Percentiles rank a stretch among this genome's conserved stretches.
These are phyloP conservation scores for Shiraia sp. DNA, from an alignment of 2,329 filamentous ascomycete species.

Conservation along the genomic window DNA sequence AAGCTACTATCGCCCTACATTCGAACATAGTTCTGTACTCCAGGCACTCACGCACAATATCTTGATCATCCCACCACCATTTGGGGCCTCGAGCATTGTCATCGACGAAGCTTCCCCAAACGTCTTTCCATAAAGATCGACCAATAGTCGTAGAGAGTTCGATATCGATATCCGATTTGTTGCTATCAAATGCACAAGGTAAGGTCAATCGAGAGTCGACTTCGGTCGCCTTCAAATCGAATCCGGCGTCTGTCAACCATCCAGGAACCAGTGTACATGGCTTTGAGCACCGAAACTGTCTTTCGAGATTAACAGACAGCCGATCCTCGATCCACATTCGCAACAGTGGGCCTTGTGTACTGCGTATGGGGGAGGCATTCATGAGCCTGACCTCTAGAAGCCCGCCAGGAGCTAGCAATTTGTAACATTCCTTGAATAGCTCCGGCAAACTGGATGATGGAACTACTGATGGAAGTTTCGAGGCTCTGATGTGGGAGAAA, in stretches of 20 bases:
- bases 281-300: conserved; percentile 61
- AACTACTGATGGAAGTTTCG: conserved; percentile 61
- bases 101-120: conserved; percentile 43
- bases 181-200: conserved; percentile 33
- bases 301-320: conserved; percentile 62
- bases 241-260: conserved; percentile 61
- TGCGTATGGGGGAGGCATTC: conserved; percentile 62
- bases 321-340: conserved; percentile 65
- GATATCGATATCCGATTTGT: conserved; percentile 23
- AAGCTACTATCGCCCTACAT: conserved; percentile 42
- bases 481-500: conserved; percentile 45
- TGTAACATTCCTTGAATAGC: conserved; percentile 61
- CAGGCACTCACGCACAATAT: conserved; percentile 42
- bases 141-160: conserved; percentile 43
- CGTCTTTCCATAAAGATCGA: conserved; percentile 42
- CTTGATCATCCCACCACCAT: conserved; percentile 48
- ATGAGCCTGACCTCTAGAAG: conserved; percentile 64
- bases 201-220: conserved; percentile 28
- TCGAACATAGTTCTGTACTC: conserved; percentile 42
- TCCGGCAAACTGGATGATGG: conserved; percentile 60
- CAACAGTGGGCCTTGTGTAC: conserved; percentile 61
- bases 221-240: conserved; percentile 41
- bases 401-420: conserved; percentile 59
- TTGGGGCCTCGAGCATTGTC: conserved; percentile 29
- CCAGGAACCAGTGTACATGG: conserved; percentile 62